Base-by-base conservation (phyloP, 495 filamentous ascomycete species). In the Diplogelasinospora grovesii region DNA sequence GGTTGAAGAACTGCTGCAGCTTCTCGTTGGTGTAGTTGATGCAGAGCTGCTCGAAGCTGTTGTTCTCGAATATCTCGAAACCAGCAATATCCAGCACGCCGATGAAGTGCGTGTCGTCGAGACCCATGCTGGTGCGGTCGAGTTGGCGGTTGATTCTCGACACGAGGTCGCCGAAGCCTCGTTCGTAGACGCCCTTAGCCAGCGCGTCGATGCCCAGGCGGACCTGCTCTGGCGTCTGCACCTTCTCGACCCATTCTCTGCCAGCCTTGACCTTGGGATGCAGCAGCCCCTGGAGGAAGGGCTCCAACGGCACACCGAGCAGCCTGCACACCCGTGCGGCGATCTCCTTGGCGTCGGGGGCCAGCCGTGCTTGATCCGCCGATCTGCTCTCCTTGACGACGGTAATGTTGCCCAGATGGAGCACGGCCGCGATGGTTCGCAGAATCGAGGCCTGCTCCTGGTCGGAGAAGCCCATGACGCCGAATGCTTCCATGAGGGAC, bases 21-120 rank as follows among this genome's bases (percentile, higher is more conserved):
- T 96, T 99, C 59, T 99, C 93, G 60, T 99, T 99, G 42, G 93
- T 97, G 65, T 97, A 99, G 57, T 99, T 99, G 69, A 99, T 99
- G 66, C 93, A 97, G 4, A 99, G 77, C 59, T 99, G 93, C 62
- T 99, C 93, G 51, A 99, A 99, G 68, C 89, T 94, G 60, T 99
- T 99, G 45, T 86, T 76, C 49, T 99, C 86, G 54, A 99, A 99
- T 37, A 99, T 99, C 49, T 99, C 93, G 56, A 99, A 99, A 24
- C 93, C 93, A 41, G 93, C 93, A 67, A 99, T 97, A 79, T 99
- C 93, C 27, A 99, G 79, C 3, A 99, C 93, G 22, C 93, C 93
- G 49, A 99, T 97, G 58, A 99, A 99, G 44, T 83, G 82, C 6
- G 84, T 86, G 44, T 96, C 90, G 36, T 97, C 92, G 21, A 80